Percentiles rank a stretch among this genome's conserved stretches.
These are phyloP conservation scores for Grifola frondosa DNA, from an alignment of 1,284 basidiomycete species.

Conservation along the genomic window DNA sequence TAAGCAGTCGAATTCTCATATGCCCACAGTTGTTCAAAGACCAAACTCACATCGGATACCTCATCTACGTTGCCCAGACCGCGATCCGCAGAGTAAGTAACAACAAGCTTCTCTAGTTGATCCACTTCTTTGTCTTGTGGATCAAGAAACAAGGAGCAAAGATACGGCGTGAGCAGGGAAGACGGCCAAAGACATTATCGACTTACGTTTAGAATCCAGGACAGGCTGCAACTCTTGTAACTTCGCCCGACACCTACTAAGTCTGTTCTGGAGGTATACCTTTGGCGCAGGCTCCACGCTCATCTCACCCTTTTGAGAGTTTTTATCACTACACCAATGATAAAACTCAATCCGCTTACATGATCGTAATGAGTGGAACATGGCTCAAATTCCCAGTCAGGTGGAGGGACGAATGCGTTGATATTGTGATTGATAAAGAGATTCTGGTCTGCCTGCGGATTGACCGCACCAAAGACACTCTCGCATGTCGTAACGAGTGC, in stretches of 20 bases:
- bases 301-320: constrained; percentile 50
- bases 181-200: neutral
- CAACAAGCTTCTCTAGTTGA: constrained; percentile 49
- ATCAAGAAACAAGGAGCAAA: constrained; percentile 4
- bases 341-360: no score
- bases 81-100: constrained; percentile 51
- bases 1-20: constrained; percentile 12
- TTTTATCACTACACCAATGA: no score
- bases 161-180: neutral
- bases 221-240: constrained; percentile 57
- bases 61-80: constrained; percentile 63
- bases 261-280: constrained; percentile 75
- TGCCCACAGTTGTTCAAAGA: constrained; percentile 13
- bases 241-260: constrained; percentile 58
- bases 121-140: constrained; percentile 55
- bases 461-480: constrained; percentile 47
- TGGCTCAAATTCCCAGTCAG: constrained; percentile 75
- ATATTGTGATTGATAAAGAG: constrained; percentile 73
- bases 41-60: constrained; percentile 48
- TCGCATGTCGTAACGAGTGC: constrained; percentile 46
- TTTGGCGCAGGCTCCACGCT: constrained; percentile 67
- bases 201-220: constrained; percentile 62
- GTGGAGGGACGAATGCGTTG: constrained; percentile 60
- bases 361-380: constrained; percentile 73
- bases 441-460: constrained; percentile 60